Evolutionary conservation across 495 filamentous ascomycete species (phyloP).

Genomic region (Trichoderma gamsii): DNA sequence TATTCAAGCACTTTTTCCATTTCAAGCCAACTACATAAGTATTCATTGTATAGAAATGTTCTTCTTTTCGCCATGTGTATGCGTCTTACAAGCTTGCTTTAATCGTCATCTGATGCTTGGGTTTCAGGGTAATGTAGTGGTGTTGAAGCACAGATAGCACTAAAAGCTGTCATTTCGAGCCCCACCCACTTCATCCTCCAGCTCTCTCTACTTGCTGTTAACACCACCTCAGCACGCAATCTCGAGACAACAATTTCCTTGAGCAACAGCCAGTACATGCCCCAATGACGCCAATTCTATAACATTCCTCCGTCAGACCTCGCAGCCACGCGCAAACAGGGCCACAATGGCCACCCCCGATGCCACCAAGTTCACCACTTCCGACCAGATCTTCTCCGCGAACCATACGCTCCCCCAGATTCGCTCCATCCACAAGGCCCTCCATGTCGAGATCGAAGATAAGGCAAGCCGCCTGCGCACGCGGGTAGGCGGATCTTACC

Average conservation of each 20-base stretch:
- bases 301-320: neutral
- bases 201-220: neutral
- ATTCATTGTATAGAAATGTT: neutral
- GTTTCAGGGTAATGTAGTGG: neutral
- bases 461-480: constrained; percentile 84
- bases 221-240: neutral
- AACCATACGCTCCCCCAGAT: constrained; percentile 57
- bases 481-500: constrained; percentile 88
- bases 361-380: constrained; percentile 49
- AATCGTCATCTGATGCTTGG: neutral
- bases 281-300: neutral
- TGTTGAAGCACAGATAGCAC: neutral
- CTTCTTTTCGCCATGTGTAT: neutral
- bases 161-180: neutral
- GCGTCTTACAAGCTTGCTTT: neutral
- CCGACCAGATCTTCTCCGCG: constrained; percentile 72
- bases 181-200: neutral
- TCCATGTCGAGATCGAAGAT: constrained; percentile 56
- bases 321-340: neutral
- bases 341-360: constrained; percentile 33
- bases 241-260: neutral
- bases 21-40: too few relatives aligned
- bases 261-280: too few relatives aligned
- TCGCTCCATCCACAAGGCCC: constrained; percentile 49
- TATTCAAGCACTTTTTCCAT: too few relatives aligned